phyloP scores from a whole-genome alignment of 495 filamentous ascomycete species.

The Xylaria intraflava region DNA sequence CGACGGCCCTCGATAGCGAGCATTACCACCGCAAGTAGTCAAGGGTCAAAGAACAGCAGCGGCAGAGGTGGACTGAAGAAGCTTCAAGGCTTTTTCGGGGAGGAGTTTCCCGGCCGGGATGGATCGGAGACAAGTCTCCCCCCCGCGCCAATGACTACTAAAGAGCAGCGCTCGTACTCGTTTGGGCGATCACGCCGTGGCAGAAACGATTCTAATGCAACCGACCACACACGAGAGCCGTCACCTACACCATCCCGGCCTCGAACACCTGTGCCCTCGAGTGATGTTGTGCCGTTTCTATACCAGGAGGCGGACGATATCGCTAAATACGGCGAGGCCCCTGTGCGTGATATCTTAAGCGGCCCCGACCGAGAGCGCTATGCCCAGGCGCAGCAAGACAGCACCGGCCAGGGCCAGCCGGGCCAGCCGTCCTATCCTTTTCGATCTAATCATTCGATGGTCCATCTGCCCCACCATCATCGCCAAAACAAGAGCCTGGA shows the following conservation, averaged over 20 bases:
- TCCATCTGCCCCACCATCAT: conserved; percentile 59
- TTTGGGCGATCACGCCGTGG: conserved; percentile 53
- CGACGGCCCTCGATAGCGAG: conserved; percentile 86
- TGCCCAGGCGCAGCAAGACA: conserved; percentile 34
- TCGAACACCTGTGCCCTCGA: conserved; percentile 77
- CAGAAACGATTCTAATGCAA: conserved; percentile 70
- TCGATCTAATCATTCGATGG: conserved; percentile 46
- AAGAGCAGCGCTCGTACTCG: conserved; percentile 52
- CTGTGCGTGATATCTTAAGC: conserved; percentile 64
- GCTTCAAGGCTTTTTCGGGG: conserved; percentile 79
- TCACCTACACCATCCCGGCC: conserved; percentile 67
- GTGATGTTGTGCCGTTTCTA: conserved; percentile 91
- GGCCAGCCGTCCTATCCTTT: conserved; percentile 44
- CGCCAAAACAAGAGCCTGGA: conserved; percentile 73
- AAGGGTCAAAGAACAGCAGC: conserved; percentile 75
- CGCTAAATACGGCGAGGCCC: conserved; percentile 73
- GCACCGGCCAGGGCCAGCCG: conserved; percentile 6
- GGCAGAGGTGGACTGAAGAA: conserved; percentile 61
- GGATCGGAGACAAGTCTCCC: conserved; percentile 68
- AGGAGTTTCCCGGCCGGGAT: conserved; percentile 65
- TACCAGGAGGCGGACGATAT: conserved; percentile 89
- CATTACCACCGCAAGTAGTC: conserved; percentile 77
- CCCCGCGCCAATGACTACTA: conserved; percentile 42
- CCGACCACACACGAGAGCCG: conserved; percentile 51
- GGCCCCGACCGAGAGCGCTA: conserved; percentile 64